These are phyloP conservation scores for Sutorius eximius DNA, from an alignment of 1,284 basidiomycete genomes.

Conservation along the genomic window DNA sequence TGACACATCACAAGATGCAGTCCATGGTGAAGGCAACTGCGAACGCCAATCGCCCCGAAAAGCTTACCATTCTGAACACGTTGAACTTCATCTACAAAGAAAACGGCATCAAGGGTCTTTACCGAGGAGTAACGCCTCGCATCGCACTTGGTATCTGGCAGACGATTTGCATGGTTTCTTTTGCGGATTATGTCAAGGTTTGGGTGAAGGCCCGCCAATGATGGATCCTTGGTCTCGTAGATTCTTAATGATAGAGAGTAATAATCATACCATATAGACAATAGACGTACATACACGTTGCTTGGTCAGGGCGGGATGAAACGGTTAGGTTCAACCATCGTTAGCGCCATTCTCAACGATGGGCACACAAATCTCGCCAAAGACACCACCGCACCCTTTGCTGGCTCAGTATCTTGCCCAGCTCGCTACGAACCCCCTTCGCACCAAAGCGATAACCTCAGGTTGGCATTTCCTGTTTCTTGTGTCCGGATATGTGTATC, in stretches of 20 bases:
- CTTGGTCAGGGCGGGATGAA: neutral
- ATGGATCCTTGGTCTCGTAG: conserved; percentile 6
- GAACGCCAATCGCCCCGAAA: conserved; percentile 77
- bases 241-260: conserved; percentile 21
- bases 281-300: neutral
- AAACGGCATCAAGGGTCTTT: conserved; percentile 95
- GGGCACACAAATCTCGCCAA: conserved; percentile 27
- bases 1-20: conserved; percentile 76
- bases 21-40: conserved; percentile 87
- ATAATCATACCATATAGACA: conserved; percentile 21
- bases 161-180: conserved; percentile 97
- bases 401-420: conserved; percentile 64
- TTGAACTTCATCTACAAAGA: conserved; percentile 92
- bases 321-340: too few species aligned
- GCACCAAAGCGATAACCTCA: conserved; percentile 74
- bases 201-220: conserved; percentile 53
- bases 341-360: conserved; percentile 28
- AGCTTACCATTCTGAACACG: conserved; percentile 91
- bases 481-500: neutral
- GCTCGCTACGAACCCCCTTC: conserved; percentile 63
- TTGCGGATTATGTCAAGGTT: conserved; percentile 91
- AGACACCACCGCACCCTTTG: conserved; percentile 47
- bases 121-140: conserved; percentile 96
- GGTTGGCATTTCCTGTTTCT: conserved; percentile 37
- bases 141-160: conserved; percentile 97